These are phyloP conservation scores for Plasmopara viticola DNA, from an alignment of 352 stramenopile genomes.

Conservation along the genomic window DNA sequence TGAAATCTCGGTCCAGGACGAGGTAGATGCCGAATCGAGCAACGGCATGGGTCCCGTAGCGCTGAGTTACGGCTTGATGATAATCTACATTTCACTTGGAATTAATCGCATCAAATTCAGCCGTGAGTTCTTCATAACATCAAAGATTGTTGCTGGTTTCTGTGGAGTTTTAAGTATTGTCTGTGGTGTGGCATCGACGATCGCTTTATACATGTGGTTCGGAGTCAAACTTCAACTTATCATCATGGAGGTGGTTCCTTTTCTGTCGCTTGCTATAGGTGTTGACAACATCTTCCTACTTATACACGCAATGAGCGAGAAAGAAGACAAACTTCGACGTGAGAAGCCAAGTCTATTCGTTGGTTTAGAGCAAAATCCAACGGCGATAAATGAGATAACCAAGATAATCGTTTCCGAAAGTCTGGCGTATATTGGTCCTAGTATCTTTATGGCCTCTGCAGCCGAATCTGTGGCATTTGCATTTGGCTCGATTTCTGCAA, in stretches of 20 bases:
- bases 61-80: constrained; percentile 56
- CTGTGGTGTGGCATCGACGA: constrained; percentile 47
- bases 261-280: constrained; percentile 58
- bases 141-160: constrained; percentile 53
- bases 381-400: constrained; percentile 35
- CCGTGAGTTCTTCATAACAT: constrained; percentile 44
- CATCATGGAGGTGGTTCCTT: constrained; percentile 68
- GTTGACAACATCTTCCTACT: constrained; percentile 71
- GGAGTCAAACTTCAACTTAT: constrained; percentile 60
- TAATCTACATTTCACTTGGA: constrained; percentile 58
- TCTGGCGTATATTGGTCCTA: constrained; percentile 48
- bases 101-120: constrained; percentile 55
- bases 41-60: constrained; percentile 44
- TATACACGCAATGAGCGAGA: constrained; percentile 48
- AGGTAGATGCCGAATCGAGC: constrained; percentile 47
- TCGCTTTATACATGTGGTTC: constrained; percentile 57
- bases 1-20: constrained; percentile 54
- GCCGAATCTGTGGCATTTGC: constrained; percentile 48
- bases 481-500: constrained; percentile 52
- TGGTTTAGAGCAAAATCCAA: constrained; percentile 32
- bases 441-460: constrained; percentile 58
- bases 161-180: constrained; percentile 55
- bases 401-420: constrained; percentile 33
- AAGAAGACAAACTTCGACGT: constrained; percentile 32
- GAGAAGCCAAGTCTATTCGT: constrained; percentile 37